Evolutionary conservation across 2,329 filamentous ascomycete genomes (phyloP).

Genomic region (Hypomyces perniciosus): DNA sequence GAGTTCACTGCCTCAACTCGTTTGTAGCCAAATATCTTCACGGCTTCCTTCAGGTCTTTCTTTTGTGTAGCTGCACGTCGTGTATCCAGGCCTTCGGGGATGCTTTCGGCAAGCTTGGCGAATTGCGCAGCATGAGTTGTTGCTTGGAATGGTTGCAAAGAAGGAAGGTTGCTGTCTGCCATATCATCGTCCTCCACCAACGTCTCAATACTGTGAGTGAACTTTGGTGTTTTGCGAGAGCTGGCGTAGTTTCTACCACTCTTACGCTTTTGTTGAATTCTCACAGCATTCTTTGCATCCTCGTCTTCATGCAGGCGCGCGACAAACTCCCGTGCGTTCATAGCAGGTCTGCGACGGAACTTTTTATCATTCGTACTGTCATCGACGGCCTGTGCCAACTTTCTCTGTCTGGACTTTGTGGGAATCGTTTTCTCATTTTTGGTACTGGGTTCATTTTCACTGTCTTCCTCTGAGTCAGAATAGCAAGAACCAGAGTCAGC

Average conservation of each 20-base stretch:
- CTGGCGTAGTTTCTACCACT: too few species aligned
- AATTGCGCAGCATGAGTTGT: slow-evolving; percentile 8
- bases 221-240: neutral
- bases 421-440: neutral
- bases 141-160: slow-evolving; percentile 2
- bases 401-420: neutral
- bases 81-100: slow-evolving; percentile 14
- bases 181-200: neutral
- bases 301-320: slow-evolving; percentile 1
- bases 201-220: neutral
- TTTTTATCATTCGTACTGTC: neutral
- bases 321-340: slow-evolving; percentile 1
- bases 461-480: neutral
- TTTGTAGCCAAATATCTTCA: slow-evolving; percentile 15
- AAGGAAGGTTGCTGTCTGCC: neutral
- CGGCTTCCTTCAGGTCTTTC: slow-evolving; percentile 15
- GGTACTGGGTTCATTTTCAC: accelerated
- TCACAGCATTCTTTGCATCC: neutral
- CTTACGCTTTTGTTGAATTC: neutral
- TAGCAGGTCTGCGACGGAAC: neutral
- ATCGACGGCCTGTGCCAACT: neutral
- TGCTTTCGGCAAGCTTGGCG: slow-evolving; percentile 1
- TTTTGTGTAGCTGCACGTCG: slow-evolving; percentile 13
- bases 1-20: slow-evolving; percentile 11
- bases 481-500: neutral